phyloP scores from a whole-genome alignment of 2,329 filamentous ascomycete genomes.

The Cladosporium phlei region DNA sequence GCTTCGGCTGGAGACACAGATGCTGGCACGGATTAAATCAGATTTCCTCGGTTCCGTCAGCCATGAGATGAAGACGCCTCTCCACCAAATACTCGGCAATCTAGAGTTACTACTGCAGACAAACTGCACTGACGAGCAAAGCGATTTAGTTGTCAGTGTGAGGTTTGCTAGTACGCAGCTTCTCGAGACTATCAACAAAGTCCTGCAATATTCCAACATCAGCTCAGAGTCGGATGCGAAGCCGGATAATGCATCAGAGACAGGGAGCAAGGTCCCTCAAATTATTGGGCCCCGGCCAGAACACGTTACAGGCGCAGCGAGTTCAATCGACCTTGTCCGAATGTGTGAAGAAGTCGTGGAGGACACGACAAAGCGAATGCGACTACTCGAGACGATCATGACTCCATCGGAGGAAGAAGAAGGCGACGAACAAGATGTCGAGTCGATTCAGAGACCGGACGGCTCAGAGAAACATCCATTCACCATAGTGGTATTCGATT shows the following conservation, averaged over 20 bases:
- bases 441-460: background rate
- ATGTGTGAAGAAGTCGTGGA: background rate
- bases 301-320: constrained; percentile 27
- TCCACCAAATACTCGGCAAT: constrained; percentile 26
- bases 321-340: background rate
- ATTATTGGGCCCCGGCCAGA: background rate
- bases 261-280: too few species aligned
- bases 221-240: background rate
- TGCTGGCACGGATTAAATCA: constrained; percentile 35
- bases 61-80: constrained; percentile 31
- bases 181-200: constrained; percentile 39
- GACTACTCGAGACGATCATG: background rate
- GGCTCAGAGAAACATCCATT: background rate
- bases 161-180: constrained; percentile 36
- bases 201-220: constrained; percentile 39
- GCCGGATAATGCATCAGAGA: background rate
- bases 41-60: constrained; percentile 40
- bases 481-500: background rate
- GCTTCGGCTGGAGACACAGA: constrained; percentile 47
- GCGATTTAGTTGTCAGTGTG: constrained; percentile 17
- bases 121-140: constrained; percentile 21
- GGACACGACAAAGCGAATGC: background rate
- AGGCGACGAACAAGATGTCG: background rate
- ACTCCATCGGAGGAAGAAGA: background rate
- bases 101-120: constrained; percentile 48